Base-by-base conservation (phyloP, 2,329 filamentous ascomycete genomes). In the Diaporthe nobilis region DNA sequence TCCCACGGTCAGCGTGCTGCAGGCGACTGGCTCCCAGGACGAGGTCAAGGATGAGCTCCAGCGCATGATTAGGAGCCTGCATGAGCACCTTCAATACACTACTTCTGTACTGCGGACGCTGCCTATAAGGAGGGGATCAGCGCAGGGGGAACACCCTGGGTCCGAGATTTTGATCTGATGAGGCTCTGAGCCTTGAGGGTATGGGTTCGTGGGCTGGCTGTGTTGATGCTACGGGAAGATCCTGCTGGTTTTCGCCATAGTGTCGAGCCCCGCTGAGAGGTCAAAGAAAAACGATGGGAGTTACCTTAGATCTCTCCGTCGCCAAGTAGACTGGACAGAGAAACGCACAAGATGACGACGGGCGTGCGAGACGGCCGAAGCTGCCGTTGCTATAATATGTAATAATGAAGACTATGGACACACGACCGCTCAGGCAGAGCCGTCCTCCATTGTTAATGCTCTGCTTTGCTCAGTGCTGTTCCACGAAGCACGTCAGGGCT, bases 1-100 rank as follows among this genome's bases (percentile, higher is more conserved):
- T 20, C 90, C 90, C 2, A 85, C 87, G 2, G 81, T 76, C 10
- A 85, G 86, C 67, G 88, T 90, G 57, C 87, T 91, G 84, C 82
- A 82, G 76, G 83, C 82, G 9, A 75, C 80, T 57, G 81, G 80
- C 13, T 80, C 79, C 31, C 79, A 81, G 25, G 80, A 82, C 22
- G 81, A 83, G 72, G 79, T 82, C 51, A 79, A 80, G 51, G 81
- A 82, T 25, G 83, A 84, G 79, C 79, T 84, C 47, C 80, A 81
- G 79, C 78, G 82, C 20, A 79, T 84, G 79, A 78, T 84, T 51
- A 78, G 79, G 42, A 83, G 82, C 63, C 82, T 84, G 73, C 78
- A 81, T 71, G 82, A 83, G 74, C 83, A 84, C 75, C 78, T 84
- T 13, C 80, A 80, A 53, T 82, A 82, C 74, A 80, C 82, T 39